Base-by-base conservation (phyloP, 106 monocot genomes). In the Apostasia ramifera region DNA sequence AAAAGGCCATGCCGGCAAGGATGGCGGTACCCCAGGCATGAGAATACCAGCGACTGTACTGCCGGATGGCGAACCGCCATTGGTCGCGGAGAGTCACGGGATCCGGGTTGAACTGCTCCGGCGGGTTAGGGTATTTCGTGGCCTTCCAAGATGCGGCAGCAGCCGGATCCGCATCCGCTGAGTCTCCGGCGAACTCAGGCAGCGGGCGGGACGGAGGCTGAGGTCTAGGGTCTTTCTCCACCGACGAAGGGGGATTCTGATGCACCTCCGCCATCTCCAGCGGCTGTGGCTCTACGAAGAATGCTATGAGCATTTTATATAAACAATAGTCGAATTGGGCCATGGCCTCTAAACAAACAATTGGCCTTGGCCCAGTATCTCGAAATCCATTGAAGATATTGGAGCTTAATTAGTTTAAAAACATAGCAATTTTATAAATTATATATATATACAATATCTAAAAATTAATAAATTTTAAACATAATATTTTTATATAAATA, bases 11-110 rank as follows among this genome's bases (percentile, higher is more conserved):
- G 9, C 97, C 97, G 57, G 97, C 90, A 54, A 98, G 87, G 73
- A 92, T 92, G 59, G 97, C 92, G n/a, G 92, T 81, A 60, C 97
- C 97, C 97, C 97, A 98, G 1, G 97, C 85, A 46, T 85, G 87
- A 11, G 91, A 90, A 81, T 92, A 92, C 85, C 92, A 98, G 41
- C 87, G 73, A 70, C 86, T 79, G 77, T 92, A 98, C 81, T 85
- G 84, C 43, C 92, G 80, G 15, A 73, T 81, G 42, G 97, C 97
- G 68, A 81, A 98, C 44, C 90, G 73, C 97, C 92, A 98, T 77
- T 98, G 97, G 8, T 98, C 97, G 44, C 92, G 73, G 12, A 98
- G 89, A 44, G 92, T 98, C 40, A 71, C 79, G 55, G 80, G 56
- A 66, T 98, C 97, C 2, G 97, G 97, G 75, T 79, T 92, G 41